Percentiles rank a stretch among this genome's conserved stretches.
Evolutionary conservation across 495 filamentous ascomycete species (phyloP).

Genomic region (Trichoderma gamsii): DNA sequence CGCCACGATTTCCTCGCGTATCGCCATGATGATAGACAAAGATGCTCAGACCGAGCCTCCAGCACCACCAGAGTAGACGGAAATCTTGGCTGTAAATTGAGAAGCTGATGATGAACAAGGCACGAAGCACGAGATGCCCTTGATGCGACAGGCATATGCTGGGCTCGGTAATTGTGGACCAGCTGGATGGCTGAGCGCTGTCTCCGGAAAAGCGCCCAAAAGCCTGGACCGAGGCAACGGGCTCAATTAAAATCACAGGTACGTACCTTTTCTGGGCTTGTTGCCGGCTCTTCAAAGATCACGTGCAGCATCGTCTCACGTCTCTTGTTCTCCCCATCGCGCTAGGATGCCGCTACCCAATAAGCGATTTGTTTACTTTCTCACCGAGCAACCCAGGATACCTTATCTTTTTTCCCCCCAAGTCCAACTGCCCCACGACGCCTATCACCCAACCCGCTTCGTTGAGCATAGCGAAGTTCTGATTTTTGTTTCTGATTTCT

Average conservation of each 20-base stretch:
- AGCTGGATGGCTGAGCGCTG: constrained; percentile 6
- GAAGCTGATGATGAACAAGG: not conserved
- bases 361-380: constrained; percentile 19
- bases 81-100: not conserved
- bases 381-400: constrained; percentile 15
- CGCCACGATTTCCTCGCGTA: constrained; percentile 77
- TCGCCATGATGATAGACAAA: constrained; percentile 51
- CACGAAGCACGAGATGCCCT: not conserved
- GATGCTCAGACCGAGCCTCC: not conserved
- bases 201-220: constrained; percentile 3
- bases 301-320: not conserved
- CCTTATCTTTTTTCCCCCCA: not conserved
- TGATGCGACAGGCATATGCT: not conserved
- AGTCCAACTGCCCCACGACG: not conserved
- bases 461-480: not conserved
- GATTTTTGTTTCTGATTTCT: not conserved
- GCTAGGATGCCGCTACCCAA: not conserved
- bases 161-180: constrained; percentile 8
- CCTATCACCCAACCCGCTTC: constrained; percentile 14
- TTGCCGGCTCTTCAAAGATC: not conserved
- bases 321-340: not conserved
- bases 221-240: constrained; percentile 16
- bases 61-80: not conserved
- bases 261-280: not conserved
- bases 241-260: not conserved